phyloP scores from a whole-genome alignment of 1,284 basidiomycete species.

The Ustilago curta region DNA sequence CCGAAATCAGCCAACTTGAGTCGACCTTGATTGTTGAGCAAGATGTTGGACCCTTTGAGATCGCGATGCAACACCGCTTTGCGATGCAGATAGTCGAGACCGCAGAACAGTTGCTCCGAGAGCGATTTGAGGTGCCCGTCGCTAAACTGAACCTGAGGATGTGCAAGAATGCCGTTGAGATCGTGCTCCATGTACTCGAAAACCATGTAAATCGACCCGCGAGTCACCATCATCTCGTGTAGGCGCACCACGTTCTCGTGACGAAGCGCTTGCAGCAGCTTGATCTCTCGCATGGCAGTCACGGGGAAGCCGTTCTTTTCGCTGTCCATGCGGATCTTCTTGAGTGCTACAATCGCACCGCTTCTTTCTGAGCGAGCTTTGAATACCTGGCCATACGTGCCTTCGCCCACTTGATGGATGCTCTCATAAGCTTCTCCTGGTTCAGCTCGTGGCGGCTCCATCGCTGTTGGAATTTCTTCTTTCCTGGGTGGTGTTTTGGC shows the following conservation, averaged over 20 bases:
- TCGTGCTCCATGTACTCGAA: constrained; percentile 99
- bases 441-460: constrained; percentile 30
- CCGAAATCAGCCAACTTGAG: constrained; percentile 98
- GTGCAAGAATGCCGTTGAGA: constrained; percentile 91
- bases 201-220: constrained; percentile 93
- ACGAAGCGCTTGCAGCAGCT: constrained; percentile 88
- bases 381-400: constrained; percentile 99
- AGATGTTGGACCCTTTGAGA: constrained; percentile 97
- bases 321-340: constrained; percentile 96
- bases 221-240: constrained; percentile 96
- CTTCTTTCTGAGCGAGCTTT: constrained; percentile 88
- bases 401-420: constrained; percentile 94
- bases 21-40: constrained; percentile 91
- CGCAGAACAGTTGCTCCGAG: constrained; percentile 91
- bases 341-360: constrained; percentile 85
- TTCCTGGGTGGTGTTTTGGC: not conserved
- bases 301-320: constrained; percentile 98
- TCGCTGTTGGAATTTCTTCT: not conserved
- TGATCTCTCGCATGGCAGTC: constrained; percentile 98
- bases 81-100: constrained; percentile 92
- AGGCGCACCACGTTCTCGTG: constrained; percentile 90
- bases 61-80: constrained; percentile 97
- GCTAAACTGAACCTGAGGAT: constrained; percentile 84
- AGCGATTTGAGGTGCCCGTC: constrained; percentile 93
- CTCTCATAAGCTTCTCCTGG: constrained; percentile 79